Conservation (phyloP, 2,329 filamentous ascomycete species). For the Ceratocystis harringtonii region DNA sequence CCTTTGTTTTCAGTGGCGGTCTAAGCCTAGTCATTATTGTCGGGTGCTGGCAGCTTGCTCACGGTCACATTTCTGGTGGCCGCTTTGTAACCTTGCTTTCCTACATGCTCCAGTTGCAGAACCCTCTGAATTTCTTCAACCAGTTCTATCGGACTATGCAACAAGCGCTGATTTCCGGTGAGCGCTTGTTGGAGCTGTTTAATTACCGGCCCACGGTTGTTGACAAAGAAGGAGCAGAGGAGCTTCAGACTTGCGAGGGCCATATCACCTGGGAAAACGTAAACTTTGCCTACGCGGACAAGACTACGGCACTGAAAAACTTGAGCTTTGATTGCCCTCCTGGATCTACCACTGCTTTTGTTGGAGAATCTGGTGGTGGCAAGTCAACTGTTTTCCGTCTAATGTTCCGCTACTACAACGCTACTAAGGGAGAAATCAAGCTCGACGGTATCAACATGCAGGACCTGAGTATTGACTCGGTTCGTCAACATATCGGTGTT, state of each 20-base stretch:
- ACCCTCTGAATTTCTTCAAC: constrained; percentile 74
- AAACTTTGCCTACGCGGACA: constrained; percentile 75
- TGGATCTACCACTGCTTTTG: constrained; percentile 87
- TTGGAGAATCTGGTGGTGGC: constrained; percentile 90
- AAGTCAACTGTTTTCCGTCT: constrained; percentile 95
- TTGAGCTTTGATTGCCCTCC: constrained; percentile 74
- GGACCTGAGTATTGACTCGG: constrained; percentile 81
- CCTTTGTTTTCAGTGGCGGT: constrained; percentile 64
- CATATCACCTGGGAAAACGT: constrained; percentile 80
- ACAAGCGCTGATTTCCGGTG: constrained; percentile 92
- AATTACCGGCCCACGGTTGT: constrained; percentile 88
- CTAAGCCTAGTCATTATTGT: constrained; percentile 58
- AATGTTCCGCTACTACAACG: constrained; percentile 93
- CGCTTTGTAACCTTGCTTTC: constrained; percentile 60
- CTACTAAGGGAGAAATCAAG: constrained; percentile 61
- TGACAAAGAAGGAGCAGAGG: constrained; percentile 51
- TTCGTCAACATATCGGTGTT: constrained; percentile 80
- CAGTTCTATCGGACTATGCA: constrained; percentile 94
- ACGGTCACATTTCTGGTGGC: constrained; percentile 48
- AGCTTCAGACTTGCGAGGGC: constrained; percentile 55
- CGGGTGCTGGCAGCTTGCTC: constrained; percentile 61
- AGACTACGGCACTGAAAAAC: constrained; percentile 70
- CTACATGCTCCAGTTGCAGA: constrained; percentile 67
- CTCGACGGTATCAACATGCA: constrained; percentile 75
- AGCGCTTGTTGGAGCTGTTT: constrained; percentile 88